These are phyloP conservation scores for Globisporangium splendens DNA, from an alignment of 352 stramenopile genomes.

Conservation along the genomic window DNA sequence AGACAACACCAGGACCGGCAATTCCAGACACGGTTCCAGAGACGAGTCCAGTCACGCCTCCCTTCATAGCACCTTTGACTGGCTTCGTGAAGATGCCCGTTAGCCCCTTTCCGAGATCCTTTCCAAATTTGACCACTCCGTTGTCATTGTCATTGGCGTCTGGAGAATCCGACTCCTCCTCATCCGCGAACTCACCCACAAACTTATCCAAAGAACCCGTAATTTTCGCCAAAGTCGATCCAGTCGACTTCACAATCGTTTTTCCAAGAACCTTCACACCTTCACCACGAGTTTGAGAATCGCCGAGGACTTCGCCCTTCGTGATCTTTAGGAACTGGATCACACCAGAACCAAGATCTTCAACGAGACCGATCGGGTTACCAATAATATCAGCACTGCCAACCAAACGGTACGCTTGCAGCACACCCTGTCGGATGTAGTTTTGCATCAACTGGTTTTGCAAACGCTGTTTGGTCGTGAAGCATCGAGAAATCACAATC, in stretches of 20 bases:
- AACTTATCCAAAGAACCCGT: slow-evolving; percentile 85
- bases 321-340: slow-evolving; percentile 88
- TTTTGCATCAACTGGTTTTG: slow-evolving; percentile 80
- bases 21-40: slow-evolving; percentile 78
- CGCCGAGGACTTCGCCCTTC: slow-evolving; percentile 79
- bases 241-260: slow-evolving; percentile 75
- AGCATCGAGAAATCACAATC: slow-evolving; percentile 82
- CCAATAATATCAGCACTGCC: slow-evolving; percentile 85
- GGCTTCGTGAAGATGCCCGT: slow-evolving; percentile 86
- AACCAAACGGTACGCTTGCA: slow-evolving; percentile 82
- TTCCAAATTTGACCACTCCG: slow-evolving; percentile 74
- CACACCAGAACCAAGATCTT: slow-evolving; percentile 83
- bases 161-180: slow-evolving; percentile 24
- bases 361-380: slow-evolving; percentile 83
- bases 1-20: slow-evolving; percentile 70
- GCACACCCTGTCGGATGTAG: slow-evolving; percentile 76
- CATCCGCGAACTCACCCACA: slow-evolving; percentile 73
- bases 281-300: slow-evolving; percentile 79
- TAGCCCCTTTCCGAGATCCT: slow-evolving; percentile 80
- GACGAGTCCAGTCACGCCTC: slow-evolving; percentile 72
- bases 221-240: slow-evolving; percentile 77
- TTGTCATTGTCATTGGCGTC: slow-evolving; percentile 22
- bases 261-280: slow-evolving; percentile 86
- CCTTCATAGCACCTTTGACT: slow-evolving; percentile 77
- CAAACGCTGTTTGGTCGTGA: slow-evolving; percentile 76